Evolutionary conservation across 1,284 basidiomycete species (phyloP), one percentile per base, ranked within the genome.

Genomic region (Trametes pubescens): DNA sequence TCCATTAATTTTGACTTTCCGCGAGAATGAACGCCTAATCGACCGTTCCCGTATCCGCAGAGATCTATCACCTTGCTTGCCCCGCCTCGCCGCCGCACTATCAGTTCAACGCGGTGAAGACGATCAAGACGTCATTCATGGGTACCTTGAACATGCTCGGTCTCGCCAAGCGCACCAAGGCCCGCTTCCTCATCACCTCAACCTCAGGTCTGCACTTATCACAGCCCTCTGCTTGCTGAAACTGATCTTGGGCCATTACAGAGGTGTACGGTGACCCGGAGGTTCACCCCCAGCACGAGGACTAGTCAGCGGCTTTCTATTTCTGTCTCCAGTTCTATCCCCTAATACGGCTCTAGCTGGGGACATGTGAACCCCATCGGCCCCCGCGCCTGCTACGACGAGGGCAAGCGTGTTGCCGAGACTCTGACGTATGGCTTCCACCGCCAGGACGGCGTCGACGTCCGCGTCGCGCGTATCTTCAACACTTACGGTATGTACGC

Each of bases 351-450:
- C 61, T 38, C 24, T 58, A 94, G 93, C 80, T 98, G 96, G 96
- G 96, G 97, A 52, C 92, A 99, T 77, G 97, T 99, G 74, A 99
- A 99, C 82, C 95, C 95, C 51, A 98, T 96, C 70, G 96, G 97
- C 32, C 94, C 95, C 64, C 91, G 97, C 66, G 96, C 97, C 37
- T 99, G 97, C 79, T 99, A 99, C 77, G 97, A 99, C 74, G 97
- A 99, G 82, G 97, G 95, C 57, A 97, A 97, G 80, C 94, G 95
- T 73, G 94, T 97, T 47, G 95, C 95, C 51, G 95, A 97, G 81
- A 97, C 95, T 13, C 80, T 98, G 71, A 96, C 96, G 11, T 98
- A 98, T 75, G 96, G 95, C 56, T 99, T 93, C 84, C 91, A 93
- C 71, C 86, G 93, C 64, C 96, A 98, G 78, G 95, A 99, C 74